These are phyloP conservation scores for Giardia muris DNA, from an alignment of 208 protist species.

Conservation along the genomic window DNA sequence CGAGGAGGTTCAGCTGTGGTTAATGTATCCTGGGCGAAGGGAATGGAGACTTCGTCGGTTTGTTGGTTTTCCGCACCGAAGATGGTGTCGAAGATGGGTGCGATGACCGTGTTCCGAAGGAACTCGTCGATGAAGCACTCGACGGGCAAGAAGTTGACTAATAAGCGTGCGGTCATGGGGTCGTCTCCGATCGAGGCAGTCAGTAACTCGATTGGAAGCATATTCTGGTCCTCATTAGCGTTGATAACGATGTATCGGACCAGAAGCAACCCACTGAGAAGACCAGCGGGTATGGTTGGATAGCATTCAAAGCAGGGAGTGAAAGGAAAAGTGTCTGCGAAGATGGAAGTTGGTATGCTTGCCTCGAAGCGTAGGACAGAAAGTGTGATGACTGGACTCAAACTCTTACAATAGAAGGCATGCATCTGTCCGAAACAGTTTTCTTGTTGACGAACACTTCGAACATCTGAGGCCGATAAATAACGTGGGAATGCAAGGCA, in stretches of 20 bases:
- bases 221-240: no score
- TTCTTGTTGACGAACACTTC: background rate
- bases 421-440: background rate
- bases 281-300: no score
- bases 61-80: no score
- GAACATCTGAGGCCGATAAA: background rate
- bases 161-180: background rate
- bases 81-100: background rate
- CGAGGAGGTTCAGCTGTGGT: no score
- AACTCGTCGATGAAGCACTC: slow-evolving; percentile 3
- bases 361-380: background rate
- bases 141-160: background rate
- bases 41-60: no score
- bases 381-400: background rate
- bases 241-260: no score
- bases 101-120: background rate
- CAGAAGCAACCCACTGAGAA: no score
- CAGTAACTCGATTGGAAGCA: no score
- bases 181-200: background rate
- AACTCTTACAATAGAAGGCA: background rate
- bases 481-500: background rate
- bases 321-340: no score
- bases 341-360: no score
- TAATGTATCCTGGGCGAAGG: no score
- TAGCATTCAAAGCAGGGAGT: no score